phyloP scores from a whole-genome alignment of 2,329 filamentous ascomycete species.

The Dothideomycetes sp. region DNA sequence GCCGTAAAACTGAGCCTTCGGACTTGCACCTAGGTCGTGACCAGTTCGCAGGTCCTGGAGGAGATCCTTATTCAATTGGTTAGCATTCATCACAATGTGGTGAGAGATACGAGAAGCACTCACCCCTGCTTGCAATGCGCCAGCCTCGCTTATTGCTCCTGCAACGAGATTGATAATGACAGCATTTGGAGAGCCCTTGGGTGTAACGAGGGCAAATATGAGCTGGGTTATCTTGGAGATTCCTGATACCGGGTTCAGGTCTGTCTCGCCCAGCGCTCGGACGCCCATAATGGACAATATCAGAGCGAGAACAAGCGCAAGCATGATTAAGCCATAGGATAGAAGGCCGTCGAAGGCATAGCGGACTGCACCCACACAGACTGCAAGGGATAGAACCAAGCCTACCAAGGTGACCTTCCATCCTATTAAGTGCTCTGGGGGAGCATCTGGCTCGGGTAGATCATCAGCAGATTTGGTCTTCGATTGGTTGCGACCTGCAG shows the following conservation, averaged over 20 bases:
- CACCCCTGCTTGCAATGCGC: constrained; percentile 86
- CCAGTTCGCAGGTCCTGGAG: constrained; percentile 97
- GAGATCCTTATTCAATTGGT: too few species aligned
- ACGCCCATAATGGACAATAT: constrained; percentile 54
- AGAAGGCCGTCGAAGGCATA: constrained; percentile 75
- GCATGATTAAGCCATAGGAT: constrained; percentile 67
- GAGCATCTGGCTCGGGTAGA: constrained; percentile 61
- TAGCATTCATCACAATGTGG: too few species aligned
- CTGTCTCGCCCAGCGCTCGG: constrained; percentile 64
- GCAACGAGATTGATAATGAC: constrained; percentile 94
- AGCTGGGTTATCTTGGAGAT: constrained; percentile 96
- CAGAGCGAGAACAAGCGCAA: constrained; percentile 72
- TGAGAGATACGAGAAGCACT: too few species aligned
- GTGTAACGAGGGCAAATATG: constrained; percentile 84
- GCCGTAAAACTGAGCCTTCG: constrained; percentile 92
- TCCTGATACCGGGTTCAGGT: constrained; percentile 90
- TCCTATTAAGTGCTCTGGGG: constrained; percentile 69
- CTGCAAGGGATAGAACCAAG: constrained; percentile 60
- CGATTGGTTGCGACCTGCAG: not conserved
- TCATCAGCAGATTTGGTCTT: constrained; percentile 19
- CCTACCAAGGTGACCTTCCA: constrained; percentile 61
- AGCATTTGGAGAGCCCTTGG: constrained; percentile 66
- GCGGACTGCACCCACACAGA: constrained; percentile 75
- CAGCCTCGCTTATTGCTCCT: constrained; percentile 73
- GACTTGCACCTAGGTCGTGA: constrained; percentile 81